Evolutionary conservation across 2,329 filamentous ascomycete species (phyloP).

Genomic region (Epicoccum nigrum): DNA sequence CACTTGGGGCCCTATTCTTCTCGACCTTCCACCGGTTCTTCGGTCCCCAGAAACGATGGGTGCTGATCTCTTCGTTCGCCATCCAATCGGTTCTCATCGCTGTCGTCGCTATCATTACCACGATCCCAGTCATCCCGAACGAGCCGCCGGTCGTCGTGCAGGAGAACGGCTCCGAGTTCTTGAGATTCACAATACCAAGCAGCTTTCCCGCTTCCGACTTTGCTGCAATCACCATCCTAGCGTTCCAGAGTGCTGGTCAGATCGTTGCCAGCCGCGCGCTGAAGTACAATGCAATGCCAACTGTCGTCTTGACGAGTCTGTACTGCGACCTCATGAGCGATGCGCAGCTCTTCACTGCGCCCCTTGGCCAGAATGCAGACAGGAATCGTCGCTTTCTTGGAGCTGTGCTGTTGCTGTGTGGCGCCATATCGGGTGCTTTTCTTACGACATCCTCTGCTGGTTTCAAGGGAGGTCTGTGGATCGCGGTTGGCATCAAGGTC

Average conservation of each 20-base stretch:
- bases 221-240: constrained; percentile 51
- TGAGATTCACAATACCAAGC: constrained; percentile 33
- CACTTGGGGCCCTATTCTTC: constrained; percentile 54
- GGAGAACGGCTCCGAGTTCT: constrained; percentile 48
- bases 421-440: constrained; percentile 59
- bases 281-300: constrained; percentile 61
- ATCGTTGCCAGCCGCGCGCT: constrained; percentile 58
- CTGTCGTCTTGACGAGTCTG: constrained; percentile 61
- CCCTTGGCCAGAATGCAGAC: constrained; percentile 54
- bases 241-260: constrained; percentile 61
- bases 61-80: constrained; percentile 57
- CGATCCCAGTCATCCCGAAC: constrained; percentile 49
- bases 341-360: constrained; percentile 52
- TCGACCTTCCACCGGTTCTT: constrained; percentile 60
- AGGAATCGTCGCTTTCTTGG: constrained; percentile 56
- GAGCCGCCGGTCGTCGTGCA: constrained; percentile 41
- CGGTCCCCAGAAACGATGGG: constrained; percentile 58
- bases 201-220: constrained; percentile 48
- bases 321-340: constrained; percentile 62
- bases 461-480: constrained; percentile 22
- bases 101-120: constrained; percentile 57
- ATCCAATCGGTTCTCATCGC: constrained; percentile 60
- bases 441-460: constrained; percentile 48
- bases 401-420: constrained; percentile 55
- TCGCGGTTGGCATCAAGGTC: constrained; percentile 13